Base-by-base conservation (phyloP, 2,329 filamentous ascomycete species). In the Tolypocladium nubicola region DNA sequence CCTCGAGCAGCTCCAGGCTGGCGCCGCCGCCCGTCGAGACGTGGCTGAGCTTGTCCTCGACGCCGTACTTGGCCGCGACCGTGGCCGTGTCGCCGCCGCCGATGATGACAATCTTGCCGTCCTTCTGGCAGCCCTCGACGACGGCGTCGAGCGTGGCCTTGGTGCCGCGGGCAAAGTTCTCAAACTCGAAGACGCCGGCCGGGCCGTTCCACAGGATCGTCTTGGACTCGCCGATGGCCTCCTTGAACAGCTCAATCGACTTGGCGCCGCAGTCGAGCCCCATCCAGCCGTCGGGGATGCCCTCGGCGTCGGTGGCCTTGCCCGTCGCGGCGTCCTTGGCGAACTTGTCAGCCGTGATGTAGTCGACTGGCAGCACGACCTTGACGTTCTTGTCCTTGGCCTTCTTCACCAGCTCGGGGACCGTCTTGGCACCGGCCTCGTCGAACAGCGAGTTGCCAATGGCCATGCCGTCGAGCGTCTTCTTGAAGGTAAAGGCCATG, bases 401-500 rank as follows among this genome's bases (percentile, higher is more conserved):
- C 86, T 97, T 99, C 77, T 93, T 87, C 62, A 96, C 82, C 63
- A 99, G 84, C 67, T 89, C 80, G 61, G 81, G 85, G 59, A 97
- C 93, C 47, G 89, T 97, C 85, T 97, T 90, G 80, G 88, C 83
- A 66, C 94, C 94, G 55, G 87, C 87, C 80, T 97, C 90, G 68
- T 99, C 94, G 72, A 96, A 99, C 68, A 99, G 83, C 55, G 81
- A 94, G 79, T 86, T 86, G 61, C 94, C 94, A 65, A 99, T 99
- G 75, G 86, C 83, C 69, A 97, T 86, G 71, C 83, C 81, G 77
- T 97, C 84, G 58, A 97, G 83, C n/a, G 90, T 93, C 85, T 99
- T 99, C 84, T 97, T 97, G 85, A 99, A 99, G 67, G 94, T 99
- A 80, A 97, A 99, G 62, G 94, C 92, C 94, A 99, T 99, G 68